A percentile compares a stretch with the other conserved stretches of the same genome.
phyloP scores from a whole-genome alignment of 176 grass and related monocot genomes.

The Bromus sterilis region DNA sequence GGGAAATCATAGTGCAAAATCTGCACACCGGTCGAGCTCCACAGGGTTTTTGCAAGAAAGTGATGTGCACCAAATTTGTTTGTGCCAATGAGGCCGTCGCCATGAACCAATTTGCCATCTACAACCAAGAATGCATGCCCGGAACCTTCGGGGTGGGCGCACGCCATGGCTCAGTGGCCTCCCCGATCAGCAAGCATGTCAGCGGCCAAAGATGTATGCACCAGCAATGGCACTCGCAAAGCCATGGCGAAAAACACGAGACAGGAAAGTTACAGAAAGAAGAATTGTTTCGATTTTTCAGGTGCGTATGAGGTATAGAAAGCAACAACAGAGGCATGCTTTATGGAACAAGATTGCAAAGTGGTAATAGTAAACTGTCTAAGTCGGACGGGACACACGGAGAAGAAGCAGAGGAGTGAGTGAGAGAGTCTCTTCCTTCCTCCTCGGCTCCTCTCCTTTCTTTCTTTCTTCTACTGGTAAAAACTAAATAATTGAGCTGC shows the following conservation, averaged over 20 bases:
- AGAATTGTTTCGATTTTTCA: neutral
- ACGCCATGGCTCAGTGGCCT: constrained; percentile 5
- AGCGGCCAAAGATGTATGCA: neutral
- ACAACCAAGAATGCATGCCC: neutral
- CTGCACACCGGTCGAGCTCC: neutral
- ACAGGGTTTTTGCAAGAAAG: neutral
- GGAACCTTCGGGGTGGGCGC: constrained; percentile 31
- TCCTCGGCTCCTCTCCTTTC: too few species aligned
- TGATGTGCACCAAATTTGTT: constrained; percentile 10
- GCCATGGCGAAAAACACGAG: constrained; percentile 9
- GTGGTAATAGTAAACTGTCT: neutral
- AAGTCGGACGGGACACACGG: neutral
- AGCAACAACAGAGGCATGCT: constrained; percentile 4
- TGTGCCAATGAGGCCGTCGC: neutral
- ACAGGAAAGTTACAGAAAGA: constrained; percentile 14
- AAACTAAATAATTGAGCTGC: neutral
- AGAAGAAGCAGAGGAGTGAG: constrained; percentile 14
- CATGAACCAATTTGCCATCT: neutral
- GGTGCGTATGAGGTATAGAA: neutral
- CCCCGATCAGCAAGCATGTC: constrained; percentile 13
- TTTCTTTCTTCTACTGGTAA: constrained; percentile 15
- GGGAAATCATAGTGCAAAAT: neutral
- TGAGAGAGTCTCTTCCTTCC: neutral
- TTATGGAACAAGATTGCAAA: constrained; percentile 13
- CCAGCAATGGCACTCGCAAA: constrained; percentile 17